Evolutionary conservation across 768 basidiomycete species (phyloP), one percentile per base, ranked within the genome.

Genomic region (Hemileccinum impolitum): DNA sequence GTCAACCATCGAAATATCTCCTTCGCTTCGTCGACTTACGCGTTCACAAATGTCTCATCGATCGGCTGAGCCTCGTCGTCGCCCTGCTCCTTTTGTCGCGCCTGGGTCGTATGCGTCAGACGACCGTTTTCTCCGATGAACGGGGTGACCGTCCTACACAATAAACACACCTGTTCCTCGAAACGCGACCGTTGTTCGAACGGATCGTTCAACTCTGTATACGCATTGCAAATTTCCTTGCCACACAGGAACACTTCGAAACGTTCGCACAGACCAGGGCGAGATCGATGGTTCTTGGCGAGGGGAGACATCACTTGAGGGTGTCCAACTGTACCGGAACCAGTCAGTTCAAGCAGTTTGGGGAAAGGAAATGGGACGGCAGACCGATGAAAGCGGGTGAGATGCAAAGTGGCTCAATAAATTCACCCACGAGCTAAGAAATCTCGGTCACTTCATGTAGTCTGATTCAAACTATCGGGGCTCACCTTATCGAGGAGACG

Each of bases 301-400:
- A 99, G 84, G 3, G 96, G 96, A 0, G 95, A 97, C 96, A 99
- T 99, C 57, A 98, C 92, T 75, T 98, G 94, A 14, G 96, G 96
- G 72, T 98, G 96, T 26, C 96, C 96, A 54, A 95, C 94, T 87
- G 57, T 9, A 48, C 10, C 26, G 15, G 19, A 44, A 38, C 14
- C 1, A 15, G 23, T 63, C 30, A 57, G 48, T 26, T 15, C 15
- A 19, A 38, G 25, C 3, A 2, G 52, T 6, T 11, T n/a, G 10
- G 2, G 6, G n/a, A n/a, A 19, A 21, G 14, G 1, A 17, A 18
- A 25, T 3, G 7, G 23, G 28, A 18, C 19, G 37, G 25, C 76
- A 40, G 58, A 87, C 89, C 85, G 58, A 99, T 98, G 78, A 99
- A 99, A 5, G 94, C 77, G 3, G 96, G 96, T 31, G 90, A 94